Percentiles rank a stretch among this genome's conserved stretches.
Evolutionary conservation across 306 rosid genomes (phyloP).

Genomic region (Vigna trinervia): DNA sequence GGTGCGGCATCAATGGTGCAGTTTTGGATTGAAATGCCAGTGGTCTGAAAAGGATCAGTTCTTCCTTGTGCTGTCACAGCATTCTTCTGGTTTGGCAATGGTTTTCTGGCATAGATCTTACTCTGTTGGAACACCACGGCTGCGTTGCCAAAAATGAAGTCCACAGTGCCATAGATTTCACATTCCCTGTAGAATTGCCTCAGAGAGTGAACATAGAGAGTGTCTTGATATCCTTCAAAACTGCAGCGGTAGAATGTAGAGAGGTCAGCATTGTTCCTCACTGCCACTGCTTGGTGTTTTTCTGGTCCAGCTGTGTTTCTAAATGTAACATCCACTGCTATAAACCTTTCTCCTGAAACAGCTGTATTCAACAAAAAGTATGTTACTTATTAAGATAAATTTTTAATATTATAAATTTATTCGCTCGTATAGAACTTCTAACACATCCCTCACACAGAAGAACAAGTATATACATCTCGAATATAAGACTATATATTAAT

Average conservation of each 20-base stretch:
- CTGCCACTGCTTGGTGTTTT: constrained; percentile 90
- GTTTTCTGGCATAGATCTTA: constrained; percentile 64
- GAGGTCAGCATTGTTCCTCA: constrained; percentile 75
- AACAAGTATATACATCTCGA: too few species aligned
- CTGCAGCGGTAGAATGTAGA: constrained; percentile 84
- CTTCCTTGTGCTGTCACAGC: constrained; percentile 79
- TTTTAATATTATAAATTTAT: too few species aligned
- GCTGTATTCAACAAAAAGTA: constrained; percentile 52
- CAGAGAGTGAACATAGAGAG: constrained; percentile 77
- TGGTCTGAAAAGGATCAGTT: constrained; percentile 69
- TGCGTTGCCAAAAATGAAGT: constrained; percentile 84
- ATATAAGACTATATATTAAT: too few species aligned
- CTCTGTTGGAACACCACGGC: constrained; percentile 77
- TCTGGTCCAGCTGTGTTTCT: constrained; percentile 80
- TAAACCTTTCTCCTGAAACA: constrained; percentile 73
- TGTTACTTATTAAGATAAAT: too few species aligned
- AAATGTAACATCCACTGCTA: constrained; percentile 78
- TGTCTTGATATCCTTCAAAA: constrained; percentile 88
- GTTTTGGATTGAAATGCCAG: constrained; percentile 79
- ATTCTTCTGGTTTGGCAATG: constrained; percentile 55
- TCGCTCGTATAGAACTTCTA: too few species aligned
- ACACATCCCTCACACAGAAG: too few species aligned
- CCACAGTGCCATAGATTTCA: constrained; percentile 72
- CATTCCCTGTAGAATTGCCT: constrained; percentile 85
- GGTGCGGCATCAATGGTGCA: constrained; percentile 72